Base-by-base conservation (phyloP, 371 early-diverging fungal species). In the Amoeboaphelidium protococcarum region DNA sequence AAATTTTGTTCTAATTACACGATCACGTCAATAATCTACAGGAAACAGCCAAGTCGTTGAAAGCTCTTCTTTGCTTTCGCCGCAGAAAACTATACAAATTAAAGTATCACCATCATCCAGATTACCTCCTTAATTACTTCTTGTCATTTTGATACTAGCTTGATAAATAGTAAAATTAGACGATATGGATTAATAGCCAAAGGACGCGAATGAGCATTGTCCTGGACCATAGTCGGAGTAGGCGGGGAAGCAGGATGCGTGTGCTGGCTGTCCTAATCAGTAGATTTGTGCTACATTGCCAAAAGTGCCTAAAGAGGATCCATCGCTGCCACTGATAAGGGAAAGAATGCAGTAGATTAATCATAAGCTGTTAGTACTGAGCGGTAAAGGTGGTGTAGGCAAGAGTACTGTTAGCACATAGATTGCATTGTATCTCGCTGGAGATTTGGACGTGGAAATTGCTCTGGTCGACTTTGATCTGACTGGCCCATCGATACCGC, bases 301-400 rank as follows among this genome's bases (percentile, higher is more conserved):
- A 23, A 68, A 76, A 23, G 82, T 87, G 40, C 76, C 80, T 45
- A 86, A 85, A 0, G 88, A 87, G n/a, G 98, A 97, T 67, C 90
- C 91, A 58, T 81, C 69, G 73, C 47, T 58, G 13, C 45, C 26
- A 22, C 1, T 21, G 6, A 54, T 58, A 27, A 42, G 21, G 10
- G 42, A 42, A 22, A 42, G 42, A 42, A 4, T 42, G 20, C 16
- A 6, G 37, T 16, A 6, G 16, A 16, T 31, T 6, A 31, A 31
- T 51, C 77, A 78, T 57, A 82, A 82, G 57, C 65, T 96, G 44
- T 68, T 96, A n/a, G 72, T 99, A 1, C 74, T 96, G 27, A 87
- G 89, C 3, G 99, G 99, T 45, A 99, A 99, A 59, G 99, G 99
- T 40, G 98, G 99, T 27, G 98, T 98, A 2, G 98, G 95, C 27